A percentile compares a stretch with the other conserved stretches of the same genome.
Conservation (phyloP, 345 rosid species). For the Sapria himalayana region DNA sequence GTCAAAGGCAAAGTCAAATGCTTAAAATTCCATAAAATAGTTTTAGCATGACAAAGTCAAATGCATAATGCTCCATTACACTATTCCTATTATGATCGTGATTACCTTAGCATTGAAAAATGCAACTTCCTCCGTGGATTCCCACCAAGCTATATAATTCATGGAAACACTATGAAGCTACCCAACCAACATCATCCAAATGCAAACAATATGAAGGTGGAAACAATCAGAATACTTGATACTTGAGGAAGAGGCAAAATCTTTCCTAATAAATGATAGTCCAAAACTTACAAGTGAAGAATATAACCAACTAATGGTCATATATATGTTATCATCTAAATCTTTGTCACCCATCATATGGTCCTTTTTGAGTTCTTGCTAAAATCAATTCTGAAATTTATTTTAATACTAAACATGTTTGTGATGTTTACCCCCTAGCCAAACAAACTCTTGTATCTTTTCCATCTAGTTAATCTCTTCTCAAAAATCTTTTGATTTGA, state of each 20-base stretch:
- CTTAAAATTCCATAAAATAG: too few species aligned
- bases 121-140: too few species aligned
- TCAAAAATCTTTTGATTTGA: not conserved
- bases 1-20: not conserved
- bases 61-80: not conserved
- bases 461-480: not conserved
- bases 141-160: not conserved
- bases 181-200: not conserved
- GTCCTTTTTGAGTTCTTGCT: too few species aligned
- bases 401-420: not conserved
- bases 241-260: not conserved
- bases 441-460: not conserved
- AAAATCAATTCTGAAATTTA: not conserved
- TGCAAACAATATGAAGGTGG: not conserved
- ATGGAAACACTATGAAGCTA: not conserved
- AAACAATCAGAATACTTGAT: not conserved
- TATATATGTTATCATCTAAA: too few species aligned
- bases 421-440: not conserved
- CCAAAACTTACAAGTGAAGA: too few species aligned
- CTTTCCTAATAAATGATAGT: not conserved
- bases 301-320: too few species aligned
- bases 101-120: too few species aligned
- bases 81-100: not conserved
- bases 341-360: too few species aligned
- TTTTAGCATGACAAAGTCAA: too few species aligned